These are phyloP conservation scores for Musa itinerans DNA, from an alignment of 176 grass and related monocot genomes.

Conservation along the genomic window DNA sequence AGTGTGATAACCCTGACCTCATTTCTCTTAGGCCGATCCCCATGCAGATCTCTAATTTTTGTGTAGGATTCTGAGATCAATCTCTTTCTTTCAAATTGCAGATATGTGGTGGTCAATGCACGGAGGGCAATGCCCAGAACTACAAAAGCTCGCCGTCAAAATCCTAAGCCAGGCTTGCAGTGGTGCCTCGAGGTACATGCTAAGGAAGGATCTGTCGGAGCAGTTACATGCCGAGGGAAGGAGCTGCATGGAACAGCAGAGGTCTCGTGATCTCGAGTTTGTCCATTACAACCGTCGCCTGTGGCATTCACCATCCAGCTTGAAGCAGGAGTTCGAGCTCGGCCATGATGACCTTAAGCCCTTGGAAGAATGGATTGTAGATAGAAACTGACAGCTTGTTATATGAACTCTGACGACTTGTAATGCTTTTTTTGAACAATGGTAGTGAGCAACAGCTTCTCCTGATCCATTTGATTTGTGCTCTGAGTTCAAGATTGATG, in stretches of 20 bases:
- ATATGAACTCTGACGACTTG: background rate
- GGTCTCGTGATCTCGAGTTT: conserved; percentile 42
- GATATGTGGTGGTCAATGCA: conserved; percentile 59
- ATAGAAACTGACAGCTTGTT: background rate
- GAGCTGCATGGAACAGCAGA: conserved; percentile 26
- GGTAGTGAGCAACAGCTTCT: too few species aligned
- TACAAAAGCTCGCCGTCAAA: conserved; percentile 32
- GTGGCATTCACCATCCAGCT: background rate
- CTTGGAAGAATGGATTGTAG: conserved; percentile 12
- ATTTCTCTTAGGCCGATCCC: too few species aligned
- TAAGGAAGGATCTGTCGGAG: conserved; percentile 42
- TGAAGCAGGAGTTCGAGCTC: background rate
- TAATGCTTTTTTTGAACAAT: too few species aligned
- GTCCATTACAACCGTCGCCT: conserved; percentile 53
- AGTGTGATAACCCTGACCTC: too few species aligned
- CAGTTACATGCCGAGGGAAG: conserved; percentile 38
- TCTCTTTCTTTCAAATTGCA: conserved; percentile 19
- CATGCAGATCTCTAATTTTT: too few species aligned
- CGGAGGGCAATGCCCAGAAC: conserved; percentile 24
- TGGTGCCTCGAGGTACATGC: conserved; percentile 47
- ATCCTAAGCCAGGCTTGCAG: conserved; percentile 64
- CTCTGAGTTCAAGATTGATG: too few species aligned
- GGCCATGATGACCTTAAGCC: background rate
- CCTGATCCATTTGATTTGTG: too few species aligned
- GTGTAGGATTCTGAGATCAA: too few species aligned